A percentile compares a stretch with the other conserved stretches of the same genome.
These are phyloP conservation scores for Podaxis sp. DNA, from an alignment of 768 basidiomycete species.

Conservation along the genomic window DNA sequence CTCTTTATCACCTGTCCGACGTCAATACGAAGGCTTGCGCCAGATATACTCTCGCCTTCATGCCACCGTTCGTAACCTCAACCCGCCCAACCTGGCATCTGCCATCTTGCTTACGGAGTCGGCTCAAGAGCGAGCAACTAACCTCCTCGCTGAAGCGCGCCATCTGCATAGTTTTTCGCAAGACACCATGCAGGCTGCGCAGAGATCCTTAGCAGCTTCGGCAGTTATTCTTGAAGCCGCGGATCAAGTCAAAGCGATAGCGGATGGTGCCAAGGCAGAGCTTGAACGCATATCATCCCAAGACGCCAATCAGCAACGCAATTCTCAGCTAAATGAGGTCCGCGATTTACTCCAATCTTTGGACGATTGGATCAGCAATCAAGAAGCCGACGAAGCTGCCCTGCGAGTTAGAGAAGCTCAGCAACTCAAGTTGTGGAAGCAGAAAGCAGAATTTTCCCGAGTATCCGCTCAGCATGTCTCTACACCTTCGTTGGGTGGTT, in stretches of 20 bases:
- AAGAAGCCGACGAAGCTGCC: conserved; percentile 5
- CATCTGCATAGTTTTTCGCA: background rate
- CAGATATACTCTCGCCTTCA: conserved; percentile 2
- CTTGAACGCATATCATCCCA: conserved; percentile 6
- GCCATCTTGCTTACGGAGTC: conserved; percentile 1
- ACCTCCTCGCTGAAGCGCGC: background rate
- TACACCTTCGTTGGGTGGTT: background rate
- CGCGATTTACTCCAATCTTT: background rate
- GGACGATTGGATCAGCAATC: background rate
- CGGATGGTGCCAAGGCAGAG: conserved; percentile 9
- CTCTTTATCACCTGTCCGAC: background rate
- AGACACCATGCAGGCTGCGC: background rate
- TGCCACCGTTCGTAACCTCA: background rate
- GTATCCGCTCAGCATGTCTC: background rate
- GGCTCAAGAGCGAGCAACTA: background rate
- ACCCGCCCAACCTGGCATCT: conserved; percentile 6
- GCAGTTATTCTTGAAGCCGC: background rate
- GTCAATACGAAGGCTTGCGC: conserved; percentile 4
- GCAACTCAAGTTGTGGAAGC: background rate
- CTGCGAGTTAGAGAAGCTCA: background rate
- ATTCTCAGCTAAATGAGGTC: background rate
- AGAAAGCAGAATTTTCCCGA: background rate
- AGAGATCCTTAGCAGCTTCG: background rate
- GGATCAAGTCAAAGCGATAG: conserved; percentile 1
- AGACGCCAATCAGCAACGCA: background rate